A percentile compares a stretch with the other conserved stretches of the same genome.
Evolutionary conservation across 1,284 basidiomycete species (phyloP).

Genomic region (Cerrena zonata): DNA sequence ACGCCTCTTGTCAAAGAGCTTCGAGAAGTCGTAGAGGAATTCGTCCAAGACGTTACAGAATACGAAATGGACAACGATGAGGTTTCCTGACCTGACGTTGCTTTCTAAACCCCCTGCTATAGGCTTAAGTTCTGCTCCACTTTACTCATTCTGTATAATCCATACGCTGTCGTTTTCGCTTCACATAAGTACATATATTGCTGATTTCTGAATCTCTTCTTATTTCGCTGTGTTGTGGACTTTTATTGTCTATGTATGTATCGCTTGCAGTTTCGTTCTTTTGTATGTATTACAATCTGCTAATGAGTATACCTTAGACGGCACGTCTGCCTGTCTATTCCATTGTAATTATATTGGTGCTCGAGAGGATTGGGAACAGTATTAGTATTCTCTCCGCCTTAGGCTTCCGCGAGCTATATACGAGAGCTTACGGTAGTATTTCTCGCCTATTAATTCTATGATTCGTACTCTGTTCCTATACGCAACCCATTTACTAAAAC

Average conservation of each 20-base stretch:
- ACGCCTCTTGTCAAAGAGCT: constrained; percentile 59
- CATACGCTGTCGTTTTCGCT: background rate
- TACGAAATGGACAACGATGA: background rate
- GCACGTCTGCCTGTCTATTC: no score
- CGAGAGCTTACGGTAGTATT: no score
- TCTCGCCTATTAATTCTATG: no score
- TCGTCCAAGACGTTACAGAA: constrained; percentile 23
- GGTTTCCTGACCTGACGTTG: background rate
- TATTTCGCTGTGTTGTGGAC: background rate
- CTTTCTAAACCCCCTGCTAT: background rate
- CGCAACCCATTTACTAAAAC: no score
- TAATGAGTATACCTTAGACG: background rate
- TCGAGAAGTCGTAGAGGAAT: constrained; percentile 48
- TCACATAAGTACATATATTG: background rate
- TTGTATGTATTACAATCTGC: background rate
- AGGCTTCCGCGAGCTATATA: no score
- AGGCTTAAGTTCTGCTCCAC: no score
- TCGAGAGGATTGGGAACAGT: no score
- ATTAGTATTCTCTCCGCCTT: no score
- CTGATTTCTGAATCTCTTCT: background rate
- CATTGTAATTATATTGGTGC: no score
- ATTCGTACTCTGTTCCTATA: no score
- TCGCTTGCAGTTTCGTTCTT: background rate
- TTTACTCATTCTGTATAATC: background rate
- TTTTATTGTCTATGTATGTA: background rate